Evolutionary conservation across 2,329 filamentous ascomycete genomes (phyloP).

Genomic region (Tolypocladium tundrense): DNA sequence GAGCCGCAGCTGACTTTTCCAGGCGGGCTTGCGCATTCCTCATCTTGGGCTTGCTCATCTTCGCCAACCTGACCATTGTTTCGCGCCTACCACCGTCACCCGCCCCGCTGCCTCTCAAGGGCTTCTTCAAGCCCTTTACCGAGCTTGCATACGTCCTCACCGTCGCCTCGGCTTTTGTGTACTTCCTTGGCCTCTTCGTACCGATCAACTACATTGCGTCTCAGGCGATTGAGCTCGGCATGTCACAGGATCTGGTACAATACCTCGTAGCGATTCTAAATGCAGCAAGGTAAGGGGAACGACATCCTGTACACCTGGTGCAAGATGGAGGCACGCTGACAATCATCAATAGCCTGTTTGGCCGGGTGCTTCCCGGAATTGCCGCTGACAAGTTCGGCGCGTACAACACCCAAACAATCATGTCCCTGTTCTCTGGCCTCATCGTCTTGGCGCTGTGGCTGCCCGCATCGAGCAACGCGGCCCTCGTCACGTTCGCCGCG

Average conservation of each 20-base stretch:
- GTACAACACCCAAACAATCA: slow-evolving; percentile 26
- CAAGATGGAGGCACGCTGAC: too few species aligned
- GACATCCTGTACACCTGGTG: not conserved
- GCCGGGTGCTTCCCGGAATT: slow-evolving; percentile 11
- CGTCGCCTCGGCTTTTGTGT: slow-evolving; percentile 15
- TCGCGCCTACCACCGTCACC: slow-evolving; percentile 14
- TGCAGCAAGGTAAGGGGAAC: slow-evolving; percentile 7
- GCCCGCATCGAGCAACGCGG: slow-evolving; percentile 13
- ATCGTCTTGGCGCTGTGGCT: slow-evolving; percentile 27
- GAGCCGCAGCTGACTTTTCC: too few species aligned
- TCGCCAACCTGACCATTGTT: slow-evolving; percentile 23
- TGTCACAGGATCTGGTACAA: slow-evolving; percentile 7
- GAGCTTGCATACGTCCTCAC: slow-evolving; percentile 17
- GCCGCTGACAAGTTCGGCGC: slow-evolving; percentile 14
- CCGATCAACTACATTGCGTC: slow-evolving; percentile 18
- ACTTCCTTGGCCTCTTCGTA: slow-evolving; percentile 21
- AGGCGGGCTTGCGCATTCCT: slow-evolving; percentile 24
- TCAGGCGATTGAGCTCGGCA: slow-evolving; percentile 10
- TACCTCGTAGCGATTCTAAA: slow-evolving; percentile 16
- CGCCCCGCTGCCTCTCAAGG: slow-evolving; percentile 16
- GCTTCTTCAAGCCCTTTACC: slow-evolving; percentile 19
- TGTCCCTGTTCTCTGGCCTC: slow-evolving; percentile 26
- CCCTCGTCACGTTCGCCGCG: slow-evolving; percentile 18
- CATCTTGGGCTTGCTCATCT: slow-evolving; percentile 19
- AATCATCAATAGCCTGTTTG: slow-evolving; percentile 9